phyloP scores from a whole-genome alignment of 306 rosid species.

The Inga oerstediana region DNA sequence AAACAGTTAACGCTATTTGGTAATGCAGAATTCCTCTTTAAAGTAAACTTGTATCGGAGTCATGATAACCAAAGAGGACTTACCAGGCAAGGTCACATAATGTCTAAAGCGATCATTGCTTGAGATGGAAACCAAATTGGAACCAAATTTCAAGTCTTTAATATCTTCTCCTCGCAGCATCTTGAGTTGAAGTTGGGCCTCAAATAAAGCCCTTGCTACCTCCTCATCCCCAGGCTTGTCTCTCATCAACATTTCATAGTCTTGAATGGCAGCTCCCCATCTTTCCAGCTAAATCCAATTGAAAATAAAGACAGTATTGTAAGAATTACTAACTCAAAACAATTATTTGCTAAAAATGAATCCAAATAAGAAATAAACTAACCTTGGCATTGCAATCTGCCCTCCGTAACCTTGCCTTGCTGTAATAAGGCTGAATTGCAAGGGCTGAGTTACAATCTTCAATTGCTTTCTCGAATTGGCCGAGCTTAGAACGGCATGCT shows the following conservation, averaged over 20 bases:
- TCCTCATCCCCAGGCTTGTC: constrained; percentile 91
- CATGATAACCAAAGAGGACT: constrained; percentile 39
- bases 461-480: constrained; percentile 87
- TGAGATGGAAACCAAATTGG: constrained; percentile 70
- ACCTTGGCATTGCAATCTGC: constrained; percentile 94
- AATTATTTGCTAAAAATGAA: not conserved
- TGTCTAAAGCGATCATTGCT: constrained; percentile 86
- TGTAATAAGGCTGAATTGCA: constrained; percentile 68
- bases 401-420: constrained; percentile 87
- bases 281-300: constrained; percentile 67
- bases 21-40: no score
- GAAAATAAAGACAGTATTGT: not conserved
- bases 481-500: constrained; percentile 88
- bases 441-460: constrained; percentile 93
- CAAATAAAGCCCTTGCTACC: constrained; percentile 85
- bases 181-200: constrained; percentile 74
- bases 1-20: no score
- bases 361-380: constrained; percentile 14
- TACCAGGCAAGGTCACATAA: constrained; percentile 85
- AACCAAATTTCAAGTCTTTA: constrained; percentile 74
- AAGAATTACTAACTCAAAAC: not conserved
- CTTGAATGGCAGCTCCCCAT: constrained; percentile 90
- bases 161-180: constrained; percentile 70
- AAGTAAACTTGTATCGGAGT: no score
- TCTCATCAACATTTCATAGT: constrained; percentile 77